Conservation (phyloP, 306 rosid genomes). For the Castanea sativa region DNA sequence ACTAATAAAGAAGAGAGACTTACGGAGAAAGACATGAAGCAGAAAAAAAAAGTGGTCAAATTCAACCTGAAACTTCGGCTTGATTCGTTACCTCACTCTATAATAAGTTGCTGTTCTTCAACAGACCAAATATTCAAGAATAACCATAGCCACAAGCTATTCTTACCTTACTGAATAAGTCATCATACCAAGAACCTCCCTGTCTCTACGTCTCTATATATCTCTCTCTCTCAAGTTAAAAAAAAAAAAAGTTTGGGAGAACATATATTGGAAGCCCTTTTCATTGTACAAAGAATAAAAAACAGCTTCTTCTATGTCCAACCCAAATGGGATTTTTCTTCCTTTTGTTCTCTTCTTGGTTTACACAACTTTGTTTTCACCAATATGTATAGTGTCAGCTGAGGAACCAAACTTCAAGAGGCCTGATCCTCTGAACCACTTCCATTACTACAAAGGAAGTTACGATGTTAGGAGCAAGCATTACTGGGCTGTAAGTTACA, state of each 20-base stretch:
- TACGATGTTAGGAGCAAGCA: slow-evolving; percentile 54
- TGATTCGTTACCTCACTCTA: slow-evolving; percentile 71
- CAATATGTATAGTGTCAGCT: slow-evolving; percentile 26
- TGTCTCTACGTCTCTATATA: neutral
- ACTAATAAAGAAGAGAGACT: slow-evolving; percentile 13
- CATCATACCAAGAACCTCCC: slow-evolving; percentile 18
- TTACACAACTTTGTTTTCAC: slow-evolving; percentile 31
- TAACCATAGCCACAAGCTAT: slow-evolving; percentile 70
- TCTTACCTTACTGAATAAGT: slow-evolving; percentile 57
- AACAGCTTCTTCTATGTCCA: slow-evolving; percentile 39
- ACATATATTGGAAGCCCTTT: slow-evolving; percentile 22
- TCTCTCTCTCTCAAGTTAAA: slow-evolving; percentile 24
- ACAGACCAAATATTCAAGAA: slow-evolving; percentile 27
- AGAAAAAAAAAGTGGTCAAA: slow-evolving; percentile 32
- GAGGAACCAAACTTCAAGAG: slow-evolving; percentile 40
- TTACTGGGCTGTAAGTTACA: slow-evolving; percentile 63
- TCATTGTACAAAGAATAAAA: slow-evolving; percentile 4
- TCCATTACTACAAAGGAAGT: slow-evolving; percentile 56
- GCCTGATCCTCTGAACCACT: slow-evolving; percentile 59
- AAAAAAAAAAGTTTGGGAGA: slow-evolving; percentile 25
- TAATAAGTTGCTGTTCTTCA: slow-evolving; percentile 37
- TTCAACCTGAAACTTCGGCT: slow-evolving; percentile 48
- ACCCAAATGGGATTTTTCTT: slow-evolving; percentile 27
- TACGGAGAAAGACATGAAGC: slow-evolving; percentile 28
- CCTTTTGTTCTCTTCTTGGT: slow-evolving; percentile 37